These are phyloP conservation scores for Trichoderma endophyticum DNA, from an alignment of 2,329 filamentous ascomycete genomes.

Conservation along the genomic window DNA sequence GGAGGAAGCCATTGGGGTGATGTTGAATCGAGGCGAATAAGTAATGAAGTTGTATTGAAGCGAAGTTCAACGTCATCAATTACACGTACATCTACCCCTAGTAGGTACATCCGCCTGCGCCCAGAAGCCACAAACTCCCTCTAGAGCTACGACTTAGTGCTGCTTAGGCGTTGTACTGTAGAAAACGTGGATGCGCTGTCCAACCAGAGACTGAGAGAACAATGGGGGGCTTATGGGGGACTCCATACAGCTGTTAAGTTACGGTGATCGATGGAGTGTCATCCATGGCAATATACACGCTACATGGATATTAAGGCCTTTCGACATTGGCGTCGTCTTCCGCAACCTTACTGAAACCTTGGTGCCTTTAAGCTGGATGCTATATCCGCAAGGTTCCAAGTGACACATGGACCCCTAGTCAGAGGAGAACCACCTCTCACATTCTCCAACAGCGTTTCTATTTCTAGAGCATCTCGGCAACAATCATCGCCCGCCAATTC, in stretches of 20 bases:
- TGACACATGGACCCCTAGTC: neutral
- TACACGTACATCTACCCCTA: neutral
- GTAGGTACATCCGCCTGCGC: neutral
- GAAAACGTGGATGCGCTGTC: neutral
- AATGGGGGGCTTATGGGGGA: neutral
- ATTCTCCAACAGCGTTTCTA: neutral
- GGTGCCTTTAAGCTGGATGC: neutral
- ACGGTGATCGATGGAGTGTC: neutral
- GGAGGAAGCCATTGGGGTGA: conserved; percentile 6
- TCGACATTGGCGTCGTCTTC: neutral
- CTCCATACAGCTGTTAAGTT: neutral
- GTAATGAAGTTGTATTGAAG: neutral
- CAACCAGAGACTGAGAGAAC: neutral
- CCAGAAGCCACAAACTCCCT: neutral
- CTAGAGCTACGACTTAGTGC: neutral
- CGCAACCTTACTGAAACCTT: neutral
- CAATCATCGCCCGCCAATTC: neutral
- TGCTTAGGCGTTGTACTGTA: neutral
- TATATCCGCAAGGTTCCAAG: neutral
- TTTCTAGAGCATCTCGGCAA: neutral
- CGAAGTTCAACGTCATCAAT: conserved; percentile 12
- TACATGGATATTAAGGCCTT: neutral
- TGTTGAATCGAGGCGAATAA: conserved; percentile 9
- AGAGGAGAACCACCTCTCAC: neutral
- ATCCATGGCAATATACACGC: neutral